Evolutionary conservation across 305 asterid genomes (phyloP), one percentile per base, ranked within the genome.

Genomic region (Solanum aculeatissimum): DNA sequence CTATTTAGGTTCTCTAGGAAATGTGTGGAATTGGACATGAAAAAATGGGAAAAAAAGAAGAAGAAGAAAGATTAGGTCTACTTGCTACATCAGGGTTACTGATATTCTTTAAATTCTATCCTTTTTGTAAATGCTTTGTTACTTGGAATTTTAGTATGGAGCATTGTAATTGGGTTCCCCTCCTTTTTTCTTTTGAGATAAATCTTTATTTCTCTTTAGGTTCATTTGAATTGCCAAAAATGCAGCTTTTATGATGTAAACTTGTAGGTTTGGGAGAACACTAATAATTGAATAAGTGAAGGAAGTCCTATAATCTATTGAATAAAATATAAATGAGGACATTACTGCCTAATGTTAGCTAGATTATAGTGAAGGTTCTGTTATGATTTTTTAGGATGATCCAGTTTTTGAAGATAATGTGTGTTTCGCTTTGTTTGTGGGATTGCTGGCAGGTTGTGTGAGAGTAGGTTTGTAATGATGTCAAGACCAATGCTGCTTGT

Each of bases 401-500:
- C 23, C 18, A 16, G 27, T 51, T 29, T 19, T 53, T 77, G 47
- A 51, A 51, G n/a, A 27, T 77, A 5, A 47, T 25, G 9, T 72
- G 25, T 85, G n/a, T 53, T 69, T 15, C 70, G 1, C 57, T 87
- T 43, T 21, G 27, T 70, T n/a, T 47, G 62, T 49, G 27, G 81
- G 43, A 66, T 68, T 83, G 66, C 40, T 63, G 78, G 66, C 84
- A 86, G 90, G 95, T 92, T 85, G 89, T 81, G 87, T 75, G 88
- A 63, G 84, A 72, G 89, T 86, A 84, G 88, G 88, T 80, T 85
- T 84, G 86, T 83, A 85, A 89, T 70, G 89, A 96, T 95, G 98
- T 93, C 98, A 78, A 92, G 97, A 87, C 90, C 98, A 58, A 90
- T 93, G 95, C 90, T 96, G 85, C 92, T 96, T 45, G 97, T 94